Conservation (phyloP, 1,284 basidiomycete genomes). For the Grifola frondosa region DNA sequence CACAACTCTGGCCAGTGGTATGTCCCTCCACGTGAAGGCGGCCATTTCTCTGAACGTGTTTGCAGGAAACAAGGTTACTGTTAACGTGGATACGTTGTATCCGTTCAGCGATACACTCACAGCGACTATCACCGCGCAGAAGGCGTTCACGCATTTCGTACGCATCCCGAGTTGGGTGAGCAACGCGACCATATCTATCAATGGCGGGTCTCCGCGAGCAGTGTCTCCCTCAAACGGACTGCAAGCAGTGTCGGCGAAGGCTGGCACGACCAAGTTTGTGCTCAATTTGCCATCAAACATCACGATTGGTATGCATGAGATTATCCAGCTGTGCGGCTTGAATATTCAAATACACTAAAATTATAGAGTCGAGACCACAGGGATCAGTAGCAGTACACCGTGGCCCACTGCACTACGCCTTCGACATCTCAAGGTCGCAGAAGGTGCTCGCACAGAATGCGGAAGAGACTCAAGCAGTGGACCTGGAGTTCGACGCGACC, state of each 20-base stretch:
- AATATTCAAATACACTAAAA: not conserved
- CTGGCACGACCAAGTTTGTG: constrained; percentile 46
- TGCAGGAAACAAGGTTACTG: constrained; percentile 46
- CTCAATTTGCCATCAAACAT: constrained; percentile 50
- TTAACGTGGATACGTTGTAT: constrained; percentile 52
- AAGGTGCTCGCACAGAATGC: constrained; percentile 45
- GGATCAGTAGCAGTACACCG: constrained; percentile 55
- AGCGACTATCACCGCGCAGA: constrained; percentile 47
- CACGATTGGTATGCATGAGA: constrained; percentile 40
- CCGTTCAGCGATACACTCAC: constrained; percentile 55
- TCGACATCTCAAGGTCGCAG: constrained; percentile 45
- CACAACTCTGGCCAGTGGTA: constrained; percentile 45
- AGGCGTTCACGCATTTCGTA: constrained; percentile 52
- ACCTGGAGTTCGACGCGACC: constrained; percentile 52
- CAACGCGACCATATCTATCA: constrained; percentile 48
- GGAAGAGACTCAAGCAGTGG: constrained; percentile 48
- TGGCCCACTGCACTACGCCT: constrained; percentile 57
- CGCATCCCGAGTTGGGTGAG: constrained; percentile 58
- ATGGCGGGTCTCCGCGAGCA: constrained; percentile 36
- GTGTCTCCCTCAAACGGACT: constrained; percentile 47
- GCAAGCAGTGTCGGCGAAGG: constrained; percentile 42
- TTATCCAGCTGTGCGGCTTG: not conserved
- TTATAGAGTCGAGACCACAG: constrained; percentile 48
- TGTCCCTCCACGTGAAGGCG: constrained; percentile 6
- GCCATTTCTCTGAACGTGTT: constrained; percentile 2